These are phyloP conservation scores for Mortierella sp. DNA, from an alignment of 371 early-diverging fungal genomes.

Conservation along the genomic window DNA sequence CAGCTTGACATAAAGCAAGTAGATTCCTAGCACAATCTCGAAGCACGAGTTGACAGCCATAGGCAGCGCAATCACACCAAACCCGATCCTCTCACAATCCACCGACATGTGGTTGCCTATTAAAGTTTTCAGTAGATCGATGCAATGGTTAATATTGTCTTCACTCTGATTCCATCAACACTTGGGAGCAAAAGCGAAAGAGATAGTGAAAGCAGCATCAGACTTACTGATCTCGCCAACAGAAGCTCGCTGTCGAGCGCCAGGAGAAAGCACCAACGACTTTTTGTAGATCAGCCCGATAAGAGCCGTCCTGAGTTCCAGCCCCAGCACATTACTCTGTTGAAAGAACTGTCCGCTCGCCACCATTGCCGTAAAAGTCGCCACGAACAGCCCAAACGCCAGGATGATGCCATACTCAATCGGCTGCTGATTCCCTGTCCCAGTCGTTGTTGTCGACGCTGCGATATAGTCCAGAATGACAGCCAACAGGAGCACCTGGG, in stretches of 20 bases:
- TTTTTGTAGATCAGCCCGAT: constrained; percentile 91
- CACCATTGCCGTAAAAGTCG: constrained; percentile 14
- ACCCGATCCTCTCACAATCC: constrained; percentile 35
- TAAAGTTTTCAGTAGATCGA: too few species aligned
- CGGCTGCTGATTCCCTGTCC: neutral
- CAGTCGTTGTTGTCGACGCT: neutral
- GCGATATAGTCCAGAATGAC: constrained; percentile 11
- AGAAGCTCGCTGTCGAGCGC: constrained; percentile 84
- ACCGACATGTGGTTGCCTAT: constrained; percentile 80
- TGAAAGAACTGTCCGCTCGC: constrained; percentile 24
- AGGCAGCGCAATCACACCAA: constrained; percentile 3
- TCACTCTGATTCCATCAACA: neutral
- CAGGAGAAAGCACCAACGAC: constrained; percentile 82
- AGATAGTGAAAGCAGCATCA: too few species aligned
- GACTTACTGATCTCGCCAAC: constrained; percentile 74
- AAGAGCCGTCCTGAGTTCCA: constrained; percentile 78
- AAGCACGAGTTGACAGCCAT: constrained; percentile 62
- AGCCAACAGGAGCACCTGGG: constrained; percentile 3
- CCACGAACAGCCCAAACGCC: neutral
- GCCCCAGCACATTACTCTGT: constrained; percentile 12
- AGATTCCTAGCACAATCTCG: constrained; percentile 33
- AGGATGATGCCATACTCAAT: neutral
- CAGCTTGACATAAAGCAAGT: constrained; percentile 72
- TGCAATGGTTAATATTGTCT: too few species aligned
- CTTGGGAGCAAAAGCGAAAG: constrained; percentile 65